Evolutionary conservation across 345 rosid genomes (phyloP), one percentile per base, ranked within the genome.

Genomic region (Durio zibethinus): DNA sequence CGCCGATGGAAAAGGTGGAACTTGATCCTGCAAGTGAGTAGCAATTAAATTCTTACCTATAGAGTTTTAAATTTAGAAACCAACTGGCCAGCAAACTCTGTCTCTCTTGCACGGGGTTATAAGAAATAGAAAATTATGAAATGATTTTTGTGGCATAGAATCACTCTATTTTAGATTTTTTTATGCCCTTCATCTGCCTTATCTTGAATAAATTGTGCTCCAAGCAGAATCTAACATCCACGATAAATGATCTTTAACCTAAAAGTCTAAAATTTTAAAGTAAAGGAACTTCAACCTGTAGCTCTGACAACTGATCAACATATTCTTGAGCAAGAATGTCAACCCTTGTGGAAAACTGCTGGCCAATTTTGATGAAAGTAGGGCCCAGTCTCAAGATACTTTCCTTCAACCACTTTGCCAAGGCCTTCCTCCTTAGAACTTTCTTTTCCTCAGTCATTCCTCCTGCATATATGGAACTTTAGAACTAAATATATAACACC

Each of bases 281-380:
- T 18, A 35, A 80, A 76, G 31, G 56, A 43, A 71, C 66, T 7
- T 79, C 79, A 75, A 96, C 98, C 98, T 96, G 99, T 85, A 96
- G 94, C 80, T 93, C 99, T 18, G 99, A 89, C 83, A 96, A 80
- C 64, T 93, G 97, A 86, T 96, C 99, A 77, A 96, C 99, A 82
- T 92, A 96, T 80, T 96, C 99, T 80, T 96, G 98, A 83, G 98
- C 89, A 85, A 96, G 98, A 82, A 96, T 96, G 78, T 96, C 99
- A 2, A 93, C 99, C 85, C 99, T 90, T 36, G 99, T 96, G 72
- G 99, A 96, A 67, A 96, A 93, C 75, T 93, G 99, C 82, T 96
- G 99, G 29, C 99, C 99, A 78, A 93, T 87, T 89, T 96, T 96
- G 78, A 96, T 96, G 86, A 96, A 96, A 7, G 99, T 96, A 48